Base-by-base conservation (phyloP, 331 rosid species). In the Dryas integrifolia region DNA sequence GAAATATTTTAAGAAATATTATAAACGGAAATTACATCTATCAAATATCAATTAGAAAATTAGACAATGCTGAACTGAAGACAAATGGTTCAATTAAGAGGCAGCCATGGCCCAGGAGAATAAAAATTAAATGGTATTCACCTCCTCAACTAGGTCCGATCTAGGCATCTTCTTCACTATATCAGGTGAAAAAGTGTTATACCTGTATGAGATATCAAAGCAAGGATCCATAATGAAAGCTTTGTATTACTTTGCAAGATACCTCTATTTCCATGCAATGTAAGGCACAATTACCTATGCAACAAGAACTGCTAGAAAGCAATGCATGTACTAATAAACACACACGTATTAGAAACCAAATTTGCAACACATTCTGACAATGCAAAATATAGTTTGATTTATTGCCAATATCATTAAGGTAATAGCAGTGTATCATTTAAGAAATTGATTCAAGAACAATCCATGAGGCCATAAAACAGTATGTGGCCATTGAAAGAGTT, bases 111-210 rank as follows among this genome's bases (percentile, higher is more conserved):
- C 48, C 58, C 26, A 44, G 53, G 26, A 12, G 56, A 38, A 43
- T 41, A 26, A 10, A 48, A 49, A 38, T 7, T 41, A 53, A 45
- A 61, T 41, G 41, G 68, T 52, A 38, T 58, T 68, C 52, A 86
- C 90, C 87, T 86, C 90, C 57, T 81, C 82, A 56, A 83, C 82
- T 67, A 86, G 88, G 78, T 79, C 81, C 8, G 84, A 35, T 74
- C 78, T 83, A 48, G 88, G 85, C 88, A 83, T 70, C 75, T 81
- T 83, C 87, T 83, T 83, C 77, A 86, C 90, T 58, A 71, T 21
- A 57, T 86, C 88, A 14, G 86, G 88, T 53, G 90, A 67, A 77
- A 86, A 86, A 56, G 90, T 86, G 69, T 83, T 67, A n/a, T 86
- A 86, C 75, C 90, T 86, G 84, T 60, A 24, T 59, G 24, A 76